Evolutionary conservation across 2,329 filamentous ascomycete genomes (phyloP).

Genomic region (Aspergillus vadensis): DNA sequence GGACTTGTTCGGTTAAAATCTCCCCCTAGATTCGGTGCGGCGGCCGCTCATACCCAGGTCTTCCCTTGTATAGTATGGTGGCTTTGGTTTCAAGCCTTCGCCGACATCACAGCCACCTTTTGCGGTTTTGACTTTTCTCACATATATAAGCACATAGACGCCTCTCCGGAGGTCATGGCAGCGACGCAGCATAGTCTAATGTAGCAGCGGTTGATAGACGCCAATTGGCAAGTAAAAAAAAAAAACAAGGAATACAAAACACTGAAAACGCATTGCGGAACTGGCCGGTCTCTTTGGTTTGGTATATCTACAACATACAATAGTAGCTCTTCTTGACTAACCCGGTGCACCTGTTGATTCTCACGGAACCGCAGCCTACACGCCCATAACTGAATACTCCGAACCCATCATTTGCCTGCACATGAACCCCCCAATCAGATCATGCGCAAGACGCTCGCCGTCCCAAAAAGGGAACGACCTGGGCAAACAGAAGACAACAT

Average conservation of each 20-base stretch:
- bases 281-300: constrained; percentile 32
- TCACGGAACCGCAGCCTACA: constrained; percentile 1
- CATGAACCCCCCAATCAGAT: background rate
- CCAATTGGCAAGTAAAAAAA: constrained; percentile 2
- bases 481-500: constrained; percentile 10
- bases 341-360: constrained; percentile 9
- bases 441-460: constrained; percentile 9
- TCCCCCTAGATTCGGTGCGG: background rate
- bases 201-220: background rate
- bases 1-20: constrained; percentile 53
- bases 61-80: constrained; percentile 24
- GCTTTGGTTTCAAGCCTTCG: constrained; percentile 1
- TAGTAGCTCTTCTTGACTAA: constrained; percentile 9
- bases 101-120: background rate
- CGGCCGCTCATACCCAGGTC: background rate
- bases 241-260: constrained; percentile 4
- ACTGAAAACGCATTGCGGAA: constrained; percentile 23
- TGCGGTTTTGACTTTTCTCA: constrained; percentile 8
- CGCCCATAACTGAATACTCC: constrained; percentile 3
- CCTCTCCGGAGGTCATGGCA: background rate
- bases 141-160: constrained; percentile 6
- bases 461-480: constrained; percentile 6
- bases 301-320: constrained; percentile 39
- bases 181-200: background rate
- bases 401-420: constrained; percentile 4